Evolutionary conservation across 2,329 filamentous ascomycete species (phyloP).

Genomic region (Clarireedia hainanense): DNA sequence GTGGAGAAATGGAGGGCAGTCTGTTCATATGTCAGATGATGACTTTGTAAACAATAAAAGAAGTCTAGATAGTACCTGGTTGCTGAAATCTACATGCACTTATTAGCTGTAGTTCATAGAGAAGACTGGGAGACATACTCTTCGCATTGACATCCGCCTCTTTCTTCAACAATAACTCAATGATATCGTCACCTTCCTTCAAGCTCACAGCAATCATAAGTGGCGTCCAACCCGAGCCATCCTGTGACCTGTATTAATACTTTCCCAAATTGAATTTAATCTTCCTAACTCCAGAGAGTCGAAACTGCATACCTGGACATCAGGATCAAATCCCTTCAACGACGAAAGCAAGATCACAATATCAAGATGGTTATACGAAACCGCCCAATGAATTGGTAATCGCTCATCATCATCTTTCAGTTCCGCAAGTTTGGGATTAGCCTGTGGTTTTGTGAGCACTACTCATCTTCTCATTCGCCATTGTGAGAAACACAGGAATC

Average conservation of each 20-base stretch:
- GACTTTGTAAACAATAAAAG: not conserved
- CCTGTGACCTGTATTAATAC: constrained; percentile 35
- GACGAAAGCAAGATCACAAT: constrained; percentile 68
- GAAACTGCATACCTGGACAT: constrained; percentile 54
- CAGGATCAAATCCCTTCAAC: constrained; percentile 69
- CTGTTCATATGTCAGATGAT: constrained; percentile 33
- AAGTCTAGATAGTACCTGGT: constrained; percentile 42
- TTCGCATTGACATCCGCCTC: constrained; percentile 67
- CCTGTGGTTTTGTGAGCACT: constrained; percentile 37
- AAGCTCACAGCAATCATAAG: constrained; percentile 77
- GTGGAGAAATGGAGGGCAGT: constrained; percentile 87
- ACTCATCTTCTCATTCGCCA: not conserved
- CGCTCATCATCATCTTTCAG: constrained; percentile 78
- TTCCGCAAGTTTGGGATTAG: constrained; percentile 69
- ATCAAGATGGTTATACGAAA: constrained; percentile 69
- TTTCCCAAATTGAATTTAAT: not conserved
- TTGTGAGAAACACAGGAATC: constrained; percentile 17
- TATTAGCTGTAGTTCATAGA: no score
- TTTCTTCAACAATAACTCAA: constrained; percentile 59
- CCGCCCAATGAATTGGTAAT: constrained; percentile 89
- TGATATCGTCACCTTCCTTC: constrained; percentile 60
- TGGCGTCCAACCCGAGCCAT: constrained; percentile 74
- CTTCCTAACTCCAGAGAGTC: not conserved
- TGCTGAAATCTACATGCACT: constrained; percentile 46
- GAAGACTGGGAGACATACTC: constrained; percentile 38